These are phyloP conservation scores for Paragyromitra xinjiangensis DNA, from an alignment of 495 filamentous ascomycete genomes.

Conservation along the genomic window DNA sequence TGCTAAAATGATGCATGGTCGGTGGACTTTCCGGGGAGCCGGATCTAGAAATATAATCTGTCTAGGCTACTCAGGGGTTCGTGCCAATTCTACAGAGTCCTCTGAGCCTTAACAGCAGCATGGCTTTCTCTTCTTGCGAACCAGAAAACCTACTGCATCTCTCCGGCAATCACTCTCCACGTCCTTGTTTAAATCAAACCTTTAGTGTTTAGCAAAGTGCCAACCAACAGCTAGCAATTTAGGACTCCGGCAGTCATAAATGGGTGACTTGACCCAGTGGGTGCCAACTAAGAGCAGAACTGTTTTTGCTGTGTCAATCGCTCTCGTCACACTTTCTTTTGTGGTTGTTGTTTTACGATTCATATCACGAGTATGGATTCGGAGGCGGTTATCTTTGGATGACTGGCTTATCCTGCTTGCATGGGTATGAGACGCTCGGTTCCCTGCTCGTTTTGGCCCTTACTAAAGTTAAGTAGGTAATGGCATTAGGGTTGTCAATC, in stretches of 20 bases:
- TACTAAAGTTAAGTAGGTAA: slow-evolving; percentile 59
- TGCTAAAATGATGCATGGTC: not conserved
- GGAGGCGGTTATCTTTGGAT: slow-evolving; percentile 73
- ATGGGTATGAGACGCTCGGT: slow-evolving; percentile 67
- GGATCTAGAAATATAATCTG: not conserved
- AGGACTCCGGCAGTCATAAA: not conserved
- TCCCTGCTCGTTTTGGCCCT: not conserved
- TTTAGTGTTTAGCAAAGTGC: not conserved
- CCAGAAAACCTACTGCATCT: not conserved
- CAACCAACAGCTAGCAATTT: not conserved
- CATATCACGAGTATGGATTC: slow-evolving; percentile 63
- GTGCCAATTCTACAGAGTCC: not conserved
- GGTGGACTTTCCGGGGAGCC: not conserved
- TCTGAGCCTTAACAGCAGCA: not conserved
- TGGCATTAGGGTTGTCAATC: slow-evolving; percentile 79
- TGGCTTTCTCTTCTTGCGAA: not conserved
- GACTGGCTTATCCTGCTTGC: slow-evolving; percentile 87
- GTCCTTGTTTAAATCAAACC: slow-evolving; percentile 8
- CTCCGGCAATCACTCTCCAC: not conserved
- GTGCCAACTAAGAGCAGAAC: slow-evolving; percentile 1
- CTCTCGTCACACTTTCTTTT: slow-evolving; percentile 31
- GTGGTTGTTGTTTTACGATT: slow-evolving; percentile 38
- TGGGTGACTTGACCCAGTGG: slow-evolving; percentile 7
- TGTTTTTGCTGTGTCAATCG: slow-evolving; percentile 24
- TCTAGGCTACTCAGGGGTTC: not conserved